These are phyloP conservation scores for Pyrenophora teres DNA, from an alignment of 2,329 filamentous ascomycete species.

Conservation along the genomic window DNA sequence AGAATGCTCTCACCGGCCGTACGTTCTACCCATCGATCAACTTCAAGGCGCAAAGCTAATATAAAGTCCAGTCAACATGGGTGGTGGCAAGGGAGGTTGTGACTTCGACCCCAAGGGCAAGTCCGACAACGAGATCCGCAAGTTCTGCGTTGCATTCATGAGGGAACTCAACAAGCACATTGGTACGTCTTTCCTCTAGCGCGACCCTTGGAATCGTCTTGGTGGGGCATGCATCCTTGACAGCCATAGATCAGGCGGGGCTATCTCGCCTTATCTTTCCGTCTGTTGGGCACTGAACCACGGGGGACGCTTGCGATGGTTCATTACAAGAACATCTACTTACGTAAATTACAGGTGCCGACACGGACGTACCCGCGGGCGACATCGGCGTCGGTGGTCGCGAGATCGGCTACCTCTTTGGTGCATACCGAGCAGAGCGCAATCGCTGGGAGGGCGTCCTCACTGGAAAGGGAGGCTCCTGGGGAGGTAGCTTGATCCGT, in stretches of 20 bases:
- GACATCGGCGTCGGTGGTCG: conserved; percentile 93
- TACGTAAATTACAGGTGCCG: conserved; percentile 61
- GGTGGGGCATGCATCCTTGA: conserved; percentile 20
- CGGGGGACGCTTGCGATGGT: conserved; percentile 6
- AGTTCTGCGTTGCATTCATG: conserved; percentile 97
- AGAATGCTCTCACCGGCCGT: conserved; percentile 97
- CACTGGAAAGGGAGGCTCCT: conserved; percentile 90
- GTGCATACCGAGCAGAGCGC: conserved; percentile 83
- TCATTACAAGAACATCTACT: conserved; percentile 46
- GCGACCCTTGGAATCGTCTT: conserved; percentile 7
- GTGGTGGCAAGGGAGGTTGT: conserved; percentile 94
- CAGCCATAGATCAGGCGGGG: conserved; percentile 16
- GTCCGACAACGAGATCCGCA: conserved; percentile 94
- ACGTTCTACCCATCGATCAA: conserved; percentile 48
- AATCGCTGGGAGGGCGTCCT: conserved; percentile 96
- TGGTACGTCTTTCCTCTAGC: conserved; percentile 31
- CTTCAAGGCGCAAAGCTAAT: conserved; percentile 10
- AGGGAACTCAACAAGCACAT: conserved; percentile 94
- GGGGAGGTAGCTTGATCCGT: conserved; percentile 92
- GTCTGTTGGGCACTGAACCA: conserved; percentile 9
- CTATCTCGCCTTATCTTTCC: conserved; percentile 21
- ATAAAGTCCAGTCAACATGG: conserved; percentile 73
- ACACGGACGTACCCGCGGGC: conserved; percentile 94
- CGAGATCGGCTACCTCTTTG: conserved; percentile 94
- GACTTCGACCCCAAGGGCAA: conserved; percentile 99